A percentile compares a stretch with the other conserved stretches of the same genome.
Evolutionary conservation across 164 flowering plant genomes (phyloP).

Genomic region (Annona cherimola): DNA sequence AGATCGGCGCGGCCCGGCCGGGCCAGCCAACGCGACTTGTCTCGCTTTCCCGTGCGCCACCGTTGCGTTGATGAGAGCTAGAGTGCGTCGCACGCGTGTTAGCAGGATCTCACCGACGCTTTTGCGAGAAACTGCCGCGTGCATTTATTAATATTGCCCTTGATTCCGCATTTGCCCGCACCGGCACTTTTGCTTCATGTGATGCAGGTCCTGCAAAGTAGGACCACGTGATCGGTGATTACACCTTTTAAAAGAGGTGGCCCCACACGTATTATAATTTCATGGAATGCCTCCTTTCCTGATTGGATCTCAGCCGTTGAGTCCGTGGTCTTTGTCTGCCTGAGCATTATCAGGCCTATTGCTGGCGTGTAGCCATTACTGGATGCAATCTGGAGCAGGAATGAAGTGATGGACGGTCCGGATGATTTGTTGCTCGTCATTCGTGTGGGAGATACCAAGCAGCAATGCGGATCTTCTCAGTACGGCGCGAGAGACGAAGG

Average conservation of each 20-base stretch:
- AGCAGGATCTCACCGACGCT: not conserved
- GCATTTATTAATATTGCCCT: not conserved
- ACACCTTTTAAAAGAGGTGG: not conserved
- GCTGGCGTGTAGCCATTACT: not conserved
- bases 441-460: not conserved
- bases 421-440: not conserved
- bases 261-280: not conserved
- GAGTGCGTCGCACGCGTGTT: not conserved
- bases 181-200: too few species aligned
- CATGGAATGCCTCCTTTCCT: not conserved
- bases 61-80: too few species aligned
- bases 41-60: not conserved
- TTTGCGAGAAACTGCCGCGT: not conserved
- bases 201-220: not conserved
- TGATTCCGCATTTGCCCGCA: too few species aligned
- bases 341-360: too few species aligned
- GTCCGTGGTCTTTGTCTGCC: too few species aligned
- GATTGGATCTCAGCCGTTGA: not conserved
- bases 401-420: not conserved
- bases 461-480: not conserved
- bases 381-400: not conserved
- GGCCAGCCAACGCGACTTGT: too few species aligned
- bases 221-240: not conserved
- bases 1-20: too few species aligned
- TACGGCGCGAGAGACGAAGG: not conserved